Conservation (phyloP, 2,329 filamentous ascomycete species). For the Colletotrichum abscissum region DNA sequence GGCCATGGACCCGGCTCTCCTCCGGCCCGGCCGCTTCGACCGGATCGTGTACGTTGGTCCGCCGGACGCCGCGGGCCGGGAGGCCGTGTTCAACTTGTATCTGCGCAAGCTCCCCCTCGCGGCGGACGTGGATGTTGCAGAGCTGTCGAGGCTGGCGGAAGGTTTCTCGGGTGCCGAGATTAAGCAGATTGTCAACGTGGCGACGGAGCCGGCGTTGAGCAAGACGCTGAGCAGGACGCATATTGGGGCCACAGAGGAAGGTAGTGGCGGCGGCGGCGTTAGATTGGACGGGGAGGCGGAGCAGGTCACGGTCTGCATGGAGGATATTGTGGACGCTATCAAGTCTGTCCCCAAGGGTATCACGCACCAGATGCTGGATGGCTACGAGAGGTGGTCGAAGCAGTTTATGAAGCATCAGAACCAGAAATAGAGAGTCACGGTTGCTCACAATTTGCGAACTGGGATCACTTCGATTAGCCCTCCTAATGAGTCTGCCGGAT, state of each 20-base stretch:
- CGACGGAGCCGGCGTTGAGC: slow-evolving; percentile 54
- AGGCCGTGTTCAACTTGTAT: slow-evolving; percentile 80
- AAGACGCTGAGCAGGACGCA: slow-evolving; percentile 42
- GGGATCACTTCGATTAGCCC: background rate
- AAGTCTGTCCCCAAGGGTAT: slow-evolving; percentile 66
- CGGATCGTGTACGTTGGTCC: slow-evolving; percentile 87
- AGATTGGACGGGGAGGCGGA: background rate
- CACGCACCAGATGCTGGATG: slow-evolving; percentile 66
- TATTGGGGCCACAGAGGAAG: slow-evolving; percentile 38
- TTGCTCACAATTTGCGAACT: background rate
- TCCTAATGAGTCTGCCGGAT: background rate
- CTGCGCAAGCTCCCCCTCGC: slow-evolving; percentile 69
- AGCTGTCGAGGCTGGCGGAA: slow-evolving; percentile 73
- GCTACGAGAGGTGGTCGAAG: slow-evolving; percentile 67
- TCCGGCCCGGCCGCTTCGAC: slow-evolving; percentile 88
- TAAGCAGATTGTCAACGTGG: slow-evolving; percentile 60
- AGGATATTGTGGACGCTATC: slow-evolving; percentile 57
- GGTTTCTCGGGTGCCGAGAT: slow-evolving; percentile 91
- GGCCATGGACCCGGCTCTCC: slow-evolving; percentile 84
- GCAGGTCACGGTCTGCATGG: slow-evolving; percentile 47
- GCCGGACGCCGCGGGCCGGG: slow-evolving; percentile 77
- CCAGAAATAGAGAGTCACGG: slow-evolving; percentile 18
- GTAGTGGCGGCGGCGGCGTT: slow-evolving; percentile 40
- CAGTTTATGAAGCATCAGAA: slow-evolving; percentile 38
- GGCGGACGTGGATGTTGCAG: slow-evolving; percentile 72